These are phyloP conservation scores for Coccomyxa sp. DNA, from an alignment of 139 green algal genomes.

Conservation along the genomic window DNA sequence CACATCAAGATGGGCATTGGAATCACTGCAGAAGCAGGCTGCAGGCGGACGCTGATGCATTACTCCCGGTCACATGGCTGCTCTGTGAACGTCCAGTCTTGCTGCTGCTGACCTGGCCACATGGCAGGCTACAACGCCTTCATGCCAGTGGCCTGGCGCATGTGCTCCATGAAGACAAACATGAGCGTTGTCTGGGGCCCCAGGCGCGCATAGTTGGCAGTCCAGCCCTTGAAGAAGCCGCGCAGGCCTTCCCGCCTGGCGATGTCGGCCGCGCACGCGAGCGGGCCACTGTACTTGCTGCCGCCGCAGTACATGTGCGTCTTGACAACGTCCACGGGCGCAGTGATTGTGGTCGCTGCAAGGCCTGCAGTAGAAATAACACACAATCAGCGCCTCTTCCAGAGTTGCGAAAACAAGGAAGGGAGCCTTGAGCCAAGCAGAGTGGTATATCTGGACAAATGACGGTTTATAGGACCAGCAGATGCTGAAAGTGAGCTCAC, in stretches of 20 bases:
- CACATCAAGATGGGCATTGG: too few relatives aligned
- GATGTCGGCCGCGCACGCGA: conserved; percentile 34
- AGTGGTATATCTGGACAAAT: background rate
- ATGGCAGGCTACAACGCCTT: conserved; percentile 4
- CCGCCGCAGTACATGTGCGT: conserved; percentile 62
- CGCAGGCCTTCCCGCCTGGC: conserved; percentile 29
- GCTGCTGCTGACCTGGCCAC: too few relatives aligned
- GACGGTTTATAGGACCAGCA: background rate
- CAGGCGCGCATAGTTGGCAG: conserved; percentile 59
- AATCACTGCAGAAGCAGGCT: too few relatives aligned
- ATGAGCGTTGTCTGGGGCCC: conserved; percentile 72
- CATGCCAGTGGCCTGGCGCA: conserved; percentile 10
- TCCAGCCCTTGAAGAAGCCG: conserved; percentile 56
- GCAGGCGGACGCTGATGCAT: too few relatives aligned
- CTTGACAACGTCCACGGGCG: conserved; percentile 86
- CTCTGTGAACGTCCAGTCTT: too few relatives aligned
- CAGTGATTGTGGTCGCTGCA: conserved; percentile 82
- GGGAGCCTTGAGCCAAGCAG: background rate
- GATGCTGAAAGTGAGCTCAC: background rate
- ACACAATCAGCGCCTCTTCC: too few relatives aligned
- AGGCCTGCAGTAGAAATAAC: conserved; percentile 47
- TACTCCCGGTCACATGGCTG: too few relatives aligned
- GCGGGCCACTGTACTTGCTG: conserved; percentile 19
- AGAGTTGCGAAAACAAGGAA: too few relatives aligned
- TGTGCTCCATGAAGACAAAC: conserved; percentile 52